phyloP scores from a whole-genome alignment of 192 early-diverging fungal species.

The Coemansia sp. region DNA sequence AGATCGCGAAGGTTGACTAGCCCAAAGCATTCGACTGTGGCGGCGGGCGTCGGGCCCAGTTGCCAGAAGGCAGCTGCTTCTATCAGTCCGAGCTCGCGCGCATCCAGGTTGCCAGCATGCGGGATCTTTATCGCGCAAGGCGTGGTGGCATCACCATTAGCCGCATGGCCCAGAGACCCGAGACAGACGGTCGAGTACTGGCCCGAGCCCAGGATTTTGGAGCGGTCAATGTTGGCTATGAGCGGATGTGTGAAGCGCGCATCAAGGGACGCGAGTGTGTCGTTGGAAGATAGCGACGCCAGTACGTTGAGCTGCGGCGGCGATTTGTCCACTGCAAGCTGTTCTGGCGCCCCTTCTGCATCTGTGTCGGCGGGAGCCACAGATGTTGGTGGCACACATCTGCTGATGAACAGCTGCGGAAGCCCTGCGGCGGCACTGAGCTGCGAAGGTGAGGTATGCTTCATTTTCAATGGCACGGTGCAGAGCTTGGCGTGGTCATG shows the following conservation, averaged over 20 bases:
- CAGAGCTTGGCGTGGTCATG: slow-evolving; percentile 31
- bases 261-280: slow-evolving; percentile 21
- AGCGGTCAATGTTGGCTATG: slow-evolving; percentile 27
- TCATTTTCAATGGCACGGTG: slow-evolving; percentile 30
- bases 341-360: neutral
- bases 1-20: slow-evolving; percentile 31
- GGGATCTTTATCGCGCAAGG: slow-evolving; percentile 49
- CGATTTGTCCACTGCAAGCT: neutral
- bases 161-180: slow-evolving; percentile 17
- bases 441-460: slow-evolving; percentile 8
- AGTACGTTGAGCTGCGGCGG: neutral
- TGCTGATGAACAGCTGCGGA: slow-evolving; percentile 39
- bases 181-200: slow-evolving; percentile 52
- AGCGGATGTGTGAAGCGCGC: slow-evolving; percentile 3
- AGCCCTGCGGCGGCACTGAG: slow-evolving; percentile 16
- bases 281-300: slow-evolving; percentile 21
- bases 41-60: slow-evolving; percentile 24
- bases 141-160: neutral
- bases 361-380: neutral
- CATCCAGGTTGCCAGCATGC: slow-evolving; percentile 43
- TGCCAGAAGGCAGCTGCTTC: slow-evolving; percentile 50
- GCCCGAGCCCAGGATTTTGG: slow-evolving; percentile 38
- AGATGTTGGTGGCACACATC: slow-evolving; percentile 39
- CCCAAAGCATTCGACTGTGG: slow-evolving; percentile 42
- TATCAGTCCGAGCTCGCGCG: slow-evolving; percentile 46